Evolutionary conservation across 306 rosid species (phyloP).

Genomic region (Canavalia gladiata): DNA sequence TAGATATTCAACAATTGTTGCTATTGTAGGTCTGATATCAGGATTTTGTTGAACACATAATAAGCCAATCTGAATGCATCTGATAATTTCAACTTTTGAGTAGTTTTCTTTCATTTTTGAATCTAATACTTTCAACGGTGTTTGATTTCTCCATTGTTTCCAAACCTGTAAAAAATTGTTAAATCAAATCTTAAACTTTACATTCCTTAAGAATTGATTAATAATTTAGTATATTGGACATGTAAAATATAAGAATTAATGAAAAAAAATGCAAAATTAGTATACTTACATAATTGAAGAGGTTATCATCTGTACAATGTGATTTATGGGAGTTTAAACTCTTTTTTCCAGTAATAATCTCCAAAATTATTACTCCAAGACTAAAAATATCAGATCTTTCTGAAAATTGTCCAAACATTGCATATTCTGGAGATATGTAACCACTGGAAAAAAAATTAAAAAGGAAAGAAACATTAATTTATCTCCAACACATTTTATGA

Average conservation of each 20-base stretch:
- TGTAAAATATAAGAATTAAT: background rate
- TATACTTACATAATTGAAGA: conserved; percentile 38
- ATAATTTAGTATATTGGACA: too few relatives aligned
- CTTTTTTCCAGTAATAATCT: conserved; percentile 36
- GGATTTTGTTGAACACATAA: conserved; percentile 57
- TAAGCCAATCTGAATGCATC: conserved; percentile 53
- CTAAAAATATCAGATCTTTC: too few relatives aligned
- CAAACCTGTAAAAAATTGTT: conserved; percentile 44
- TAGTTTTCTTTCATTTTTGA: conserved; percentile 39
- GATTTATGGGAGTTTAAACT: conserved; percentile 1
- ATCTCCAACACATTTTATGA: too few relatives aligned
- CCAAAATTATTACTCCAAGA: too few relatives aligned
- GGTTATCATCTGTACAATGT: background rate
- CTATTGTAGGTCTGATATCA: conserved; percentile 51
- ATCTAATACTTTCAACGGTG: background rate
- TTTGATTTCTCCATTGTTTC: background rate
- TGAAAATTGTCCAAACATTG: too few relatives aligned
- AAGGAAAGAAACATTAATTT: conserved; percentile 2
- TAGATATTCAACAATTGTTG: conserved; percentile 43
- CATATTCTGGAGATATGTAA: too few relatives aligned
- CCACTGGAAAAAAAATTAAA: too few relatives aligned
- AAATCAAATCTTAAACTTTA: background rate
- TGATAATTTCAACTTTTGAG: conserved; percentile 14
- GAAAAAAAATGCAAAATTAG: background rate
- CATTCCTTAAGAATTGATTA: too few relatives aligned